Conservation (phyloP, 192 early-diverging fungal genomes). For the Coemansia sp. region DNA sequence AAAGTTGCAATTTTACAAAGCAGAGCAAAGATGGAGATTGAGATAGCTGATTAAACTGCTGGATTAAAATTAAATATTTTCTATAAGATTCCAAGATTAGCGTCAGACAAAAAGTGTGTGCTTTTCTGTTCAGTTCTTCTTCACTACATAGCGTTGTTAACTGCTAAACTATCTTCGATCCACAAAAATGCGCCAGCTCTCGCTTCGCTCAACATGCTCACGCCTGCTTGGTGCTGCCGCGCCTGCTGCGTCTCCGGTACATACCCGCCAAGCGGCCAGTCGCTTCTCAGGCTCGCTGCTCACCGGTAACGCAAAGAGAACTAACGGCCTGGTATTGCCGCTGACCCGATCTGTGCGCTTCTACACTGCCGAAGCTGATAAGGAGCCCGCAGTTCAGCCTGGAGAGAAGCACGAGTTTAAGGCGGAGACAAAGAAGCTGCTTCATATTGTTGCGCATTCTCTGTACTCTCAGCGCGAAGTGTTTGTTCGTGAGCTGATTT, state of each 20-base stretch:
- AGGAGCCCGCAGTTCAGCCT: constrained; percentile 9
- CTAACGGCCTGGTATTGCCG: not conserved
- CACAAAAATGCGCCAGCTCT: constrained; percentile 37
- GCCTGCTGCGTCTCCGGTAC: not conserved
- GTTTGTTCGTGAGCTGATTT: constrained; percentile 95
- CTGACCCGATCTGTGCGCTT: constrained; percentile 14
- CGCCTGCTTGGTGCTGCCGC: constrained; percentile 12
- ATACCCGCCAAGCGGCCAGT: not conserved
- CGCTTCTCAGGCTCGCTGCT: constrained; percentile 2
- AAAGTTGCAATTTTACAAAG: not conserved
- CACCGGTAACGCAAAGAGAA: not conserved
- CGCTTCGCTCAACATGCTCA: constrained; percentile 22
- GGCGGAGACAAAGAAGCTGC: constrained; percentile 86
- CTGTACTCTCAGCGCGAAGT: constrained; percentile 96
- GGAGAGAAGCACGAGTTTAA: constrained; percentile 71
- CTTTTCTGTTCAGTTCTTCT: not conserved
- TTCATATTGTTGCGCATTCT: constrained; percentile 94
- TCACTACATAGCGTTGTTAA: not conserved
- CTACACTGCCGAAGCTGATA: constrained; percentile 28
- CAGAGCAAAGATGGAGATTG: not conserved
- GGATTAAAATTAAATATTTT: not conserved
- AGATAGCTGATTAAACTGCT: not conserved
- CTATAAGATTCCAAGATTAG: constrained; percentile 2
- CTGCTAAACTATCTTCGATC: not conserved
- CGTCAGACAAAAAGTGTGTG: not conserved